These are phyloP conservation scores for Cryphonectria nitschkei DNA, from an alignment of 2,329 filamentous ascomycete genomes.

Conservation along the genomic window DNA sequence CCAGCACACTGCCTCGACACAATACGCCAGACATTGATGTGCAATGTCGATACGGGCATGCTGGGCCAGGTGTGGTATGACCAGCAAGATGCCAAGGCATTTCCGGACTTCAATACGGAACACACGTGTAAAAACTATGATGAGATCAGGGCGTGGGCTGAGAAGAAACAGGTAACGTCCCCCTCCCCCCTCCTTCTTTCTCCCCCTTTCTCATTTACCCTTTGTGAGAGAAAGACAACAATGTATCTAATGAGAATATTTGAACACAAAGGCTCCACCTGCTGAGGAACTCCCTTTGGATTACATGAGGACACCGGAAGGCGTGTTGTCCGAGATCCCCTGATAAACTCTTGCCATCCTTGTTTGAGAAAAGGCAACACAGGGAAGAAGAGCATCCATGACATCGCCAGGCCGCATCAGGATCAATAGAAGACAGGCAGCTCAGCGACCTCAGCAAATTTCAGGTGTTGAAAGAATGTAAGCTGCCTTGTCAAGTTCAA, in stretches of 20 bases:
- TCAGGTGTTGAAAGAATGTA: too few relatives aligned
- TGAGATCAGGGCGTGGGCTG: conserved; percentile 50
- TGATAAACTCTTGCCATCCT: neutral
- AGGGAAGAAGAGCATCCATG: too few relatives aligned
- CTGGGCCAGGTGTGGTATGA: conserved; percentile 65
- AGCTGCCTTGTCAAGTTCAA: too few relatives aligned
- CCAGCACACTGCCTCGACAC: conserved; percentile 64
- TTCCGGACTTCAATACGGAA: conserved; percentile 65
- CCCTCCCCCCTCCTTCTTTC: neutral
- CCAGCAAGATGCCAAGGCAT: conserved; percentile 48
- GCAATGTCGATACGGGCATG: conserved; percentile 62
- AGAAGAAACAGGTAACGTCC: conserved; percentile 51
- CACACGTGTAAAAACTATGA: conserved; percentile 53
- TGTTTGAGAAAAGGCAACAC: too few relatives aligned
- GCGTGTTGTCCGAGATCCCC: neutral
- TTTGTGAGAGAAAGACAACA: neutral
- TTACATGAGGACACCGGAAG: conserved; percentile 16
- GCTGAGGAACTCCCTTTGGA: conserved; percentile 11
- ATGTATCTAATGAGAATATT: neutral
- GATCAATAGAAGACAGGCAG: too few relatives aligned
- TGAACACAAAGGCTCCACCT: neutral
- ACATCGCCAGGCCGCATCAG: too few relatives aligned
- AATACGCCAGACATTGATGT: conserved; percentile 66
- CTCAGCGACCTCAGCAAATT: too few relatives aligned
- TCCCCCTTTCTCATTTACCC: neutral